phyloP scores from a whole-genome alignment of 257 asterid species.

The Penstemon eatonii region DNA sequence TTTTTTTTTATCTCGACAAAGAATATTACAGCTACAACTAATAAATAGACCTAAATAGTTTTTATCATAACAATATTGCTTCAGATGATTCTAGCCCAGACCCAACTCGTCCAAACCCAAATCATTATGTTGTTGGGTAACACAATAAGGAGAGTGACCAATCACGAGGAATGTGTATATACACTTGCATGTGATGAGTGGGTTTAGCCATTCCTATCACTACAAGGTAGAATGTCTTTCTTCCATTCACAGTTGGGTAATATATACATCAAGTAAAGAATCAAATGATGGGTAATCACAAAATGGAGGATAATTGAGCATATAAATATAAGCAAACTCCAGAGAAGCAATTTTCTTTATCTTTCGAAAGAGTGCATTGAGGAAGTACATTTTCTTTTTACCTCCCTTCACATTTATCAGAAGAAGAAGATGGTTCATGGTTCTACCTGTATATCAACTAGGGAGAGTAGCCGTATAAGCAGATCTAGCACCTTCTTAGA shows the following conservation, averaged over 20 bases:
- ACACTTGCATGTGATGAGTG: too few species aligned
- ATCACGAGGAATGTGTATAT: too few species aligned
- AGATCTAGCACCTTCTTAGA: conserved; percentile 72
- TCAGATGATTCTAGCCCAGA: too few species aligned
- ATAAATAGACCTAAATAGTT: background rate
- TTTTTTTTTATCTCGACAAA: background rate
- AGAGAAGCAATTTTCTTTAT: background rate
- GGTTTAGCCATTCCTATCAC: too few species aligned
- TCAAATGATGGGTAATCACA: conserved; percentile 9
- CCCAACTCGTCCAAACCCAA: too few species aligned
- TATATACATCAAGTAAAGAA: background rate
- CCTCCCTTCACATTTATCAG: too few species aligned
- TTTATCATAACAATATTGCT: too few species aligned
- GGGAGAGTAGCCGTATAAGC: conserved; percentile 67
- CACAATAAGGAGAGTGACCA: background rate
- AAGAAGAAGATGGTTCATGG: conserved; percentile 3
- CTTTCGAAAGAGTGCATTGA: background rate
- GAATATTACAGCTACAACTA: conserved; percentile 1
- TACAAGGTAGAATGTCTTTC: conserved; percentile 8
- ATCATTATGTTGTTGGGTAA: background rate
- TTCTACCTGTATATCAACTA: conserved; percentile 84
- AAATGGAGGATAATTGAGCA: background rate
- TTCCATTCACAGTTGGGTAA: background rate
- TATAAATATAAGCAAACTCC: conserved; percentile 14
- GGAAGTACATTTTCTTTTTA: background rate